Conservation (phyloP, 2,329 filamentous ascomycete species). For the Colletotrichum agaves region DNA sequence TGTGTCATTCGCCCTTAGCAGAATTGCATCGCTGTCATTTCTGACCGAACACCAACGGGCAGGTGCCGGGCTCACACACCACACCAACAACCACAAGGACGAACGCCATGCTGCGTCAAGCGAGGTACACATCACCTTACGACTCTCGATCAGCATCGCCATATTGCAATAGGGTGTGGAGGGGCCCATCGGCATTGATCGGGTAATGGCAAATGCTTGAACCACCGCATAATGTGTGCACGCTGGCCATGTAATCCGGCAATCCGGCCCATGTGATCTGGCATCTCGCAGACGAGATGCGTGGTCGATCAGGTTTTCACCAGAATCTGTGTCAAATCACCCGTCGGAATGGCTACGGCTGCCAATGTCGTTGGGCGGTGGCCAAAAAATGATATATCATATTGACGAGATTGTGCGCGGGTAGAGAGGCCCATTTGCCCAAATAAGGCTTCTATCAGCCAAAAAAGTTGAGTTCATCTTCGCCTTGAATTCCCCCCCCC, state of each 20-base stretch:
- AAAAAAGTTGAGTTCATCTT: background rate
- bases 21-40: conserved; percentile 24
- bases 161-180: conserved; percentile 3
- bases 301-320: conserved; percentile 22
- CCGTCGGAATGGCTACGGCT: background rate
- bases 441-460: background rate
- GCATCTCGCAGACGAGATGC: conserved; percentile 26
- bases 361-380: conserved; percentile 2
- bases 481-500: background rate
- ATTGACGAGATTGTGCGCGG: conserved; percentile 7
- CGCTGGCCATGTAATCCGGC: conserved; percentile 2
- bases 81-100: background rate
- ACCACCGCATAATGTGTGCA: conserved; percentile 4
- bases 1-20: conserved; percentile 14
- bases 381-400: conserved; percentile 25
- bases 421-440: conserved; percentile 2
- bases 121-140: background rate
- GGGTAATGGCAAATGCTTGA: background rate
- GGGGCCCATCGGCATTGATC: background rate
- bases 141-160: background rate
- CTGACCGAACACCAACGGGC: conserved; percentile 13
- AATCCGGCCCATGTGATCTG: conserved; percentile 22
- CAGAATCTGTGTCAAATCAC: conserved; percentile 4
- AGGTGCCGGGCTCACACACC: conserved; percentile 8
- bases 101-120: background rate